Percentiles rank a stretch among this genome's conserved stretches.
Conservation (phyloP, 2,329 filamentous ascomycete genomes). For the Dactylellina cionopaga region DNA sequence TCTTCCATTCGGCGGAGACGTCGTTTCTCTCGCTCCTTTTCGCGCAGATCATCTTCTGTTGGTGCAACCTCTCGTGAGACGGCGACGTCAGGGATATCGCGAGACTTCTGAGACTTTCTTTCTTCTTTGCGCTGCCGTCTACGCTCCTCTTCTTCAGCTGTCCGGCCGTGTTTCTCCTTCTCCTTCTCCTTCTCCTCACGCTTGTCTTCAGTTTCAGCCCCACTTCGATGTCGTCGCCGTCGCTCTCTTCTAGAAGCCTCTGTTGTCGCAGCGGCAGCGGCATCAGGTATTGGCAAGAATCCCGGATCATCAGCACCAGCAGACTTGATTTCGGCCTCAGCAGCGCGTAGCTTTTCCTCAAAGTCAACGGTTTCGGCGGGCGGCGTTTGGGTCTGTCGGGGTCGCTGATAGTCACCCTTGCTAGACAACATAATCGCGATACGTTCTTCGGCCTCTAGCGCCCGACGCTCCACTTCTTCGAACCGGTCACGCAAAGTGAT, state of each 20-base stretch:
- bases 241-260: slow-evolving; percentile 40
- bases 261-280: slow-evolving; percentile 24
- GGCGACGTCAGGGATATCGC: slow-evolving; percentile 33
- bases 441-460: slow-evolving; percentile 34
- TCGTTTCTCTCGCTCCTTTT: slow-evolving; percentile 39
- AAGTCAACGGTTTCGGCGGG: slow-evolving; percentile 51
- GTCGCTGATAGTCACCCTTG: slow-evolving; percentile 39
- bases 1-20: slow-evolving; percentile 37
- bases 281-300: slow-evolving; percentile 45
- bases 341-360: slow-evolving; percentile 48
- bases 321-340: slow-evolving; percentile 25
- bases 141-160: slow-evolving; percentile 44
- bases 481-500: slow-evolving; percentile 34
- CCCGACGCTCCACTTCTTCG: slow-evolving; percentile 43
- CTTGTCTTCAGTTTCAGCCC: slow-evolving; percentile 17
- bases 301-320: slow-evolving; percentile 41
- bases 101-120: slow-evolving; percentile 24
- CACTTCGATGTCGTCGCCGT: slow-evolving; percentile 32
- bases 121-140: slow-evolving; percentile 40
- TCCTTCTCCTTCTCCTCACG: slow-evolving; percentile 21
- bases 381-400: slow-evolving; percentile 43
- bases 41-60: slow-evolving; percentile 43
- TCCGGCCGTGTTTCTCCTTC: slow-evolving; percentile 24
- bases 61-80: slow-evolving; percentile 24
- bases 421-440: slow-evolving; percentile 24